These are phyloP conservation scores for Malania oleifera DNA, from an alignment of 164 flowering plant species.

Conservation along the genomic window DNA sequence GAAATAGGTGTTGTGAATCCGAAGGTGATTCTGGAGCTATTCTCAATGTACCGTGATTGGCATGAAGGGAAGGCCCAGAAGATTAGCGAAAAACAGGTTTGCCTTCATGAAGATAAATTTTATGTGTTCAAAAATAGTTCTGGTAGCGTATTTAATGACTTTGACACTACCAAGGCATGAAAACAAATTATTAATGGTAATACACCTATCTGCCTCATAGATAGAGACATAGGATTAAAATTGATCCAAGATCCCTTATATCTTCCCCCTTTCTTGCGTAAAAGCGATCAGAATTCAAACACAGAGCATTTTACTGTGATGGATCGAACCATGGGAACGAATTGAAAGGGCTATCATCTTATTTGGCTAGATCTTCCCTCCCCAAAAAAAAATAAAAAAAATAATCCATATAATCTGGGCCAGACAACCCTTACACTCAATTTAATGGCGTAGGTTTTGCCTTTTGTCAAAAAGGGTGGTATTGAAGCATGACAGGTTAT, in stretches of 20 bases:
- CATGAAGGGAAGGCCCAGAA: conserved; percentile 65
- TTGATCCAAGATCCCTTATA: no score
- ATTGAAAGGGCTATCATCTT: no score
- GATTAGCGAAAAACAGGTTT: conserved; percentile 78
- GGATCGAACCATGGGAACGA: conserved; percentile 27
- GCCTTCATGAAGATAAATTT: not conserved
- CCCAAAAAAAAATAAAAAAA: no score
- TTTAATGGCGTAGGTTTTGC: no score
- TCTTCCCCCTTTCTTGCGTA: conserved; percentile 16
- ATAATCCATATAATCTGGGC: no score
- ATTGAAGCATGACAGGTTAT: no score
- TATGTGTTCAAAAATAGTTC: not conserved
- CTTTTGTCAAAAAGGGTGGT: no score
- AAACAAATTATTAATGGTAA: no score
- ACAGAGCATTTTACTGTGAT: conserved; percentile 20
- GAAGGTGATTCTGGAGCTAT: conserved; percentile 74
- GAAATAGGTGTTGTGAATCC: conserved; percentile 64
- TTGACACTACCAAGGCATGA: not conserved
- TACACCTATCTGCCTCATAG: no score
- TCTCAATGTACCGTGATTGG: conserved; percentile 81
- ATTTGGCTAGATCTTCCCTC: no score
- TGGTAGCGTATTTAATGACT: not conserved
- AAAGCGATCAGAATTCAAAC: conserved; percentile 17
- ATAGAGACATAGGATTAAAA: no score
- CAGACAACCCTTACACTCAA: no score